Evolutionary conservation across 768 basidiomycete genomes (phyloP).

Genomic region (Lactarius vividus): DNA sequence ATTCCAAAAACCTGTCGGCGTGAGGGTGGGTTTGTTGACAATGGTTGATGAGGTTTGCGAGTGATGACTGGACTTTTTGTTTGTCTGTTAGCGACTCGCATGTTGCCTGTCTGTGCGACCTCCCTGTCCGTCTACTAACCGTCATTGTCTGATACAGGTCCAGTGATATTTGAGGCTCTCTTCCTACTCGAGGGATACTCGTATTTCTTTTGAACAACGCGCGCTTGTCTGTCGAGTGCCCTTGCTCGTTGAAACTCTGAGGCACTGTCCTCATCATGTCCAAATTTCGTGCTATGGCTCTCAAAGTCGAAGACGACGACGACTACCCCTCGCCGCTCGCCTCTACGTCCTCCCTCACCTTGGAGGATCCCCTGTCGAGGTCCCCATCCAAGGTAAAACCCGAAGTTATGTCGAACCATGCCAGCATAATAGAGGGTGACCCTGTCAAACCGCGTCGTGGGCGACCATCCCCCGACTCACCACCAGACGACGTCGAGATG

Average conservation of each 20-base stretch:
- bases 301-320: slow-evolving; percentile 19
- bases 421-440: slow-evolving; percentile 27
- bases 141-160: slow-evolving; percentile 21
- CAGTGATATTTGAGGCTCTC: slow-evolving; percentile 18
- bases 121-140: slow-evolving; percentile 21
- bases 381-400: slow-evolving; percentile 15
- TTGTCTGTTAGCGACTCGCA: slow-evolving; percentile 11
- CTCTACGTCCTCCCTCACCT: slow-evolving; percentile 24
- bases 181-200: slow-evolving; percentile 4
- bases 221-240: slow-evolving; percentile 12
- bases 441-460: slow-evolving; percentile 18
- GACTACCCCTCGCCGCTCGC: slow-evolving; percentile 14
- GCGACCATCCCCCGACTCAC: slow-evolving; percentile 33
- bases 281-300: slow-evolving; percentile 25
- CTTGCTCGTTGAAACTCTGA: slow-evolving; percentile 11
- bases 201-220: slow-evolving; percentile 4
- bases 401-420: slow-evolving; percentile 6
- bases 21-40: slow-evolving; percentile 6
- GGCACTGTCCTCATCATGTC: slow-evolving; percentile 15
- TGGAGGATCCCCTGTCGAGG: slow-evolving; percentile 17
- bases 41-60: neutral
- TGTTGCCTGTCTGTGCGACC: slow-evolving; percentile 15
- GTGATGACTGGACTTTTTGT: neutral
- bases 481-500: slow-evolving; percentile 32
- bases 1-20: slow-evolving; percentile 7